These are phyloP conservation scores for Teunomyces panamensis DNA, from an alignment of 805 yeast species.

Conservation along the genomic window DNA sequence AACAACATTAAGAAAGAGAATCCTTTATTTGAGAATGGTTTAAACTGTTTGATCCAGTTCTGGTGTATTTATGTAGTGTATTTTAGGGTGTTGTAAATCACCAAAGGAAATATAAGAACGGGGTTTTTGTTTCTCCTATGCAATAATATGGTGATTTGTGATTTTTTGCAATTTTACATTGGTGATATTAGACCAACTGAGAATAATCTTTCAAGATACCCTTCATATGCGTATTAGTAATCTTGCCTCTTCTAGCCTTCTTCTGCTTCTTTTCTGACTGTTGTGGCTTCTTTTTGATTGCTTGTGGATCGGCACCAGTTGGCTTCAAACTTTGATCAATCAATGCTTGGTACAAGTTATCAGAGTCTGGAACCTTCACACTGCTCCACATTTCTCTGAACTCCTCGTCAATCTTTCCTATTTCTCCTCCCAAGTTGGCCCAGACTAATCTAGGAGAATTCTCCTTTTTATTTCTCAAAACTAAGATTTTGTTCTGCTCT, in stretches of 20 bases:
- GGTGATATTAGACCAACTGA: constrained; percentile 26
- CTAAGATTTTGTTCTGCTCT: constrained; percentile 70
- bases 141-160: background rate
- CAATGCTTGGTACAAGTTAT: constrained; percentile 74
- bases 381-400: constrained; percentile 79
- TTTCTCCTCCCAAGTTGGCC: constrained; percentile 78
- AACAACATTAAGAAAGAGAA: too few species aligned
- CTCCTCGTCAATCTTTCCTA: constrained; percentile 72
- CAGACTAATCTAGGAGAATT: constrained; percentile 89
- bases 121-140: background rate
- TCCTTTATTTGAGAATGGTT: too few species aligned
- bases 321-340: constrained; percentile 90
- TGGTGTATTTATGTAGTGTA: background rate
- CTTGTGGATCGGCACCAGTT: constrained; percentile 95
- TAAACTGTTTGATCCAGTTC: background rate
- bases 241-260: constrained; percentile 88
- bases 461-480: constrained; percentile 88
- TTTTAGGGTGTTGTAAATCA: background rate
- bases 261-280: constrained; percentile 72
- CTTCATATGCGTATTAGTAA: constrained; percentile 95
- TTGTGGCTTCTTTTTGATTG: constrained; percentile 64
- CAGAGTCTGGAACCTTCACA: constrained; percentile 76
- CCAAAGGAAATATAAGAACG: background rate
- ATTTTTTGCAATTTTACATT: background rate
- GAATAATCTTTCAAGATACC: constrained; percentile 88